Evolutionary conservation across 2,329 filamentous ascomycete species (phyloP).

Genomic region (Diaporthe vexans): DNA sequence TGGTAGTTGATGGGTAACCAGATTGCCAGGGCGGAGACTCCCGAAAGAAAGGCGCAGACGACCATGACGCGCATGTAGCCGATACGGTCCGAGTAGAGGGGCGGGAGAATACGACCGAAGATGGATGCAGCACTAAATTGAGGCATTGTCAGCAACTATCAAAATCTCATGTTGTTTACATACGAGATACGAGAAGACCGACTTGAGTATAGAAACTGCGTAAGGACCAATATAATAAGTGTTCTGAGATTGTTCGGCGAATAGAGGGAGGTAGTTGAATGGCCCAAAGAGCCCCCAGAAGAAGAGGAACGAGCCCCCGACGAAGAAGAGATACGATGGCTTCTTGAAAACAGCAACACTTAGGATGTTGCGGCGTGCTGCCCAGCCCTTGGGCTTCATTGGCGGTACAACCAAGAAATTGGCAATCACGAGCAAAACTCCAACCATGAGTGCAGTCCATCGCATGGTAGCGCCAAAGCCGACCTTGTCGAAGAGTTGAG

Average conservation of each 20-base stretch:
- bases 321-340: neutral
- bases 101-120: neutral
- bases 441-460: neutral
- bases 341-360: neutral
- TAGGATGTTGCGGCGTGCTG: neutral
- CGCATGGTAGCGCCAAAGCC: neutral
- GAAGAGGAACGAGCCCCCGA: neutral
- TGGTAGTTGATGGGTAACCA: no score
- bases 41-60: neutral
- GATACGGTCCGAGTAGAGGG: neutral
- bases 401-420: neutral
- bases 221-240: neutral
- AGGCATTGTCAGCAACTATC: no score
- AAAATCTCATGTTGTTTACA: no score
- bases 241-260: neutral
- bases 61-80: neutral
- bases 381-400: neutral
- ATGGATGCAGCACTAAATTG: neutral
- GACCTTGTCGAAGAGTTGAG: neutral
- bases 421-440: neutral
- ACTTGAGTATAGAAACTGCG: neutral
- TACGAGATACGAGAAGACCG: neutral
- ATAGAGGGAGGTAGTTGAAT: neutral
- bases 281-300: neutral
- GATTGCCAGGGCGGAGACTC: no score